phyloP scores from a whole-genome alignment of 805 yeast species.

The Zygotorulaspora chibaensis region DNA sequence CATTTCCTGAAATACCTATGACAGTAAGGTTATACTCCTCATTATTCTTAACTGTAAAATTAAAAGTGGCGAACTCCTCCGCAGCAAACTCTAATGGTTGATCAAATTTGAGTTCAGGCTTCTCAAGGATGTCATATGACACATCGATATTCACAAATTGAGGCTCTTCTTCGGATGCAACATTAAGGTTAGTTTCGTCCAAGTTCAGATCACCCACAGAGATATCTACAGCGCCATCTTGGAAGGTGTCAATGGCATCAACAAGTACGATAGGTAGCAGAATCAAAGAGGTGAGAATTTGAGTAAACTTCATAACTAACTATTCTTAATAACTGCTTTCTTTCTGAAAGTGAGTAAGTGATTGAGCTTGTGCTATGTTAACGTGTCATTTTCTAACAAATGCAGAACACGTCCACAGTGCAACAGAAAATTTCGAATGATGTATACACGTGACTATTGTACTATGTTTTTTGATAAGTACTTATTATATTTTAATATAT shows the following conservation, averaged over 20 bases:
- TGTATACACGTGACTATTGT: not conserved
- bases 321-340: too few species aligned
- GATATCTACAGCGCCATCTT: not conserved
- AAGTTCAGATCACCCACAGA: too few species aligned
- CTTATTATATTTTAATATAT: too few species aligned
- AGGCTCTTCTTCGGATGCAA: slow-evolving; percentile 3
- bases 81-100: slow-evolving; percentile 43
- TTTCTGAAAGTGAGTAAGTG: too few species aligned
- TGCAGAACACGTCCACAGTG: not conserved
- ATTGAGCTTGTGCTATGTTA: too few species aligned
- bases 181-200: too few species aligned
- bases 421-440: slow-evolving; percentile 2
- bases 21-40: slow-evolving; percentile 50
- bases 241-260: too few species aligned
- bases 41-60: slow-evolving; percentile 49
- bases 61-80: slow-evolving; percentile 51
- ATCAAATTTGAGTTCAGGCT: slow-evolving; percentile 37
- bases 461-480: too few species aligned
- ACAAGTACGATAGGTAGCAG: too few species aligned
- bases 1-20: slow-evolving; percentile 66
- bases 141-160: slow-evolving; percentile 40
- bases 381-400: too few species aligned
- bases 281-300: too few species aligned
- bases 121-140: slow-evolving; percentile 46
- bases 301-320: too few species aligned